Evolutionary conservation across 2,329 filamentous ascomycete genomes (phyloP), one percentile per base, ranked within the genome.

Genomic region (Hypoxylon sp.): DNA sequence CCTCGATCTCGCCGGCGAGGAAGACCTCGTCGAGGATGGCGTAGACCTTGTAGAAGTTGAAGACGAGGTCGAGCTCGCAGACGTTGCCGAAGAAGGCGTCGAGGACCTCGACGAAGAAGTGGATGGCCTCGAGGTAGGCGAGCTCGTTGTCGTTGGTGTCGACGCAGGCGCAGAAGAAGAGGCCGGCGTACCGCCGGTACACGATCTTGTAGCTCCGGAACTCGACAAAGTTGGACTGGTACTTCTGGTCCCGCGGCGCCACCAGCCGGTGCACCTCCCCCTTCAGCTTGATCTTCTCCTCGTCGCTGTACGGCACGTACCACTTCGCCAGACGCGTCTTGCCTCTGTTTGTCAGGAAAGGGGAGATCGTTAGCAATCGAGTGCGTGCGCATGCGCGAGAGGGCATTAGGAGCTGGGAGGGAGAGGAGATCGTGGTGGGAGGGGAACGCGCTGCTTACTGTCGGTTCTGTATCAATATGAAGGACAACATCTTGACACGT

Each of bases 151-250:
- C 95, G 76, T 97, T 98, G 48, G 94, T 96, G 78, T 99, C 95
- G 73, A 99, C 95, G 77, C 95, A 98, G 50, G 93, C 96, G 81
- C 95, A 99, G 82, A 99, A 99, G 85, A 99, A 99, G 57, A 99
- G 87, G 0, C 95, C 95, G 0, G 95, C 95, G 78, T 99, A 99
- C 62, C 95, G 90, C 40, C 96, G 89, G 81, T 99, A 99, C 50
- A 99, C 92, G 69, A 99, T 90, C 81, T 97, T 98, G 74, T 94
- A 92, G 78, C 92, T 91, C 66, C 91, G 90, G 80, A 90, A 89
- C 79, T 99, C 95, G 83, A 99, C 95, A 72, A 99, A 99, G 81
- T 99, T 99, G 79, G 92, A 97, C 76, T 99, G 95, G 82, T 99
- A 97, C 75, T 99, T 99, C 75, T 99, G 95, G 78, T 99, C 95